Evolutionary conservation across 1,284 basidiomycete genomes (phyloP), one percentile per base, ranked within the genome.

Genomic region (Schizophyllum amplum): DNA sequence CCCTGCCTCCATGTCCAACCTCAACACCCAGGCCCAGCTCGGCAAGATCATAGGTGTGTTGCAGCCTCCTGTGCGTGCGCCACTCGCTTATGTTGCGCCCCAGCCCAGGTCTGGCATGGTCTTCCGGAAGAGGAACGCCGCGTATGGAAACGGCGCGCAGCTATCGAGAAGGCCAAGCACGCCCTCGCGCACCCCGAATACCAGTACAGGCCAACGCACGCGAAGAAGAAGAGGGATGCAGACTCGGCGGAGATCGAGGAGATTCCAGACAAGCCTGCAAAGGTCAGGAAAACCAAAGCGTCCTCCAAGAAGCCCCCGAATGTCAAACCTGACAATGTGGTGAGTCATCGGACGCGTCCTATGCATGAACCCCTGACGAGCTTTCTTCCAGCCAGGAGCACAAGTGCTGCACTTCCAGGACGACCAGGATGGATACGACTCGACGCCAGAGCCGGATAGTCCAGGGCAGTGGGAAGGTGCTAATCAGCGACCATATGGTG

Each of bases 1-100:
- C 24, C 91, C 92, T 0, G 84, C 88, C 0, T 83, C 83, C 6
- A 88, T 42, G 33, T 94, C 57, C 89, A 94, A 73, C 86, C 87
- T 3, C 87, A 90, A 63, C 90, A 94, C 66, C 85, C 86, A 26
- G 88, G 87, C 46, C 13, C 33, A 42, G 33, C 68, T 89, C 13
- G 84, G 81, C 5, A 86, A 86, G 69, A 87, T 88, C 61, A 87
- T 87, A 53, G 85, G 84, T 84, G 55, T 48, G 79, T 69, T 17
- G 33, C 7, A 42, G 33, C 33, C 33, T 17, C 33, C 33, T 42
- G 33, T 42, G 33, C 33, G 33, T 17, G 33, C 33, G 33, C 33
- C 33, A 42, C 33, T 13, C 33, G 33, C 33, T 42, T 17, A 42
- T 42, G 33, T 9, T 17, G 33, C 33, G 33, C 33, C n/a, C 13